Evolutionary conservation across 768 basidiomycete genomes (phyloP), one percentile per base, ranked within the genome.

Genomic region (Gyrodon lividus): DNA sequence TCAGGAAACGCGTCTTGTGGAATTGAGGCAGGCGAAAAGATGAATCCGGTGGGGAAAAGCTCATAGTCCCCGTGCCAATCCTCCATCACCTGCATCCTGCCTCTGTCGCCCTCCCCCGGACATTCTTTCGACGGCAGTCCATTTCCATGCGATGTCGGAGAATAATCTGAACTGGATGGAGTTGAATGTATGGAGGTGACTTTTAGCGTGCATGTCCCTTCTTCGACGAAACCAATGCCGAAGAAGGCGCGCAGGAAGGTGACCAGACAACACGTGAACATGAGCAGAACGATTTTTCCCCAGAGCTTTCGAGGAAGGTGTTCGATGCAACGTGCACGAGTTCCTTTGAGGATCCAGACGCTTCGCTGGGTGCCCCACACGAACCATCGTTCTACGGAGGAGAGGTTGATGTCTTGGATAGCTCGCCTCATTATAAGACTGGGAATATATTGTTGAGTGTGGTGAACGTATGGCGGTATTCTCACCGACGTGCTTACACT

Each of bases 191-290:
- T 41, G 24, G 42, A 24, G 14, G 53, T 26, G 24, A 46, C 17
- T 16, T 48, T 50, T 30, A 7, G 38, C 12, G 31, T 19, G 40
- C 23, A 46, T 20, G 22, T n/a, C 30, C 35, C 48, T 19, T 54
- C 30, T 45, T 51, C 44, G 19, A 38, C 28, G 24, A n/a, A 9
- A 6, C 56, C 56, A 17, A 68, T 53, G 38, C 68, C 66, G 22
- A 64, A 30, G 28, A 67, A 33, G 47, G 68, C 63, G 20, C 42
- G 61, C 43, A 68, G 37, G 53, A 67, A 70, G 46, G 24, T 31
- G 30, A 68, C 46, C 34, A 63, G 39, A 39, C 57, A 63, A 33
- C 54, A 68, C 38, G 19, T 46, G 56, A 67, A 70, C 52, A 59
- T 34, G 50, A 58, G 13, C 24, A 66, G 34, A 48, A 68, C 38